Conservation (phyloP, 169 alveolate species). For the Fabrea salina region DNA sequence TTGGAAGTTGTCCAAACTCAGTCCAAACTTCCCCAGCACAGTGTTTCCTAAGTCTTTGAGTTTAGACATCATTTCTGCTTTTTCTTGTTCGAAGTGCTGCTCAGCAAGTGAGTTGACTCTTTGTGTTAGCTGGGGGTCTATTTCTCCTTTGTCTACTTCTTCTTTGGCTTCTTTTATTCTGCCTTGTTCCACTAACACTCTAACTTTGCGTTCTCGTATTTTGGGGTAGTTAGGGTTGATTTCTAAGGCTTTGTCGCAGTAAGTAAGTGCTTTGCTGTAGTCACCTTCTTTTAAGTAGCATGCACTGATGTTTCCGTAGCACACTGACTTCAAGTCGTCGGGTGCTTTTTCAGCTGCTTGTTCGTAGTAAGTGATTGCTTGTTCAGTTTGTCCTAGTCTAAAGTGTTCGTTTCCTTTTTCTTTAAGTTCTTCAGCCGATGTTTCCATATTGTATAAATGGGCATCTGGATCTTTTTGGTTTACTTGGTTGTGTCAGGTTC, state of each 20-base stretch:
- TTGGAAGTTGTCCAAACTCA: slow-evolving; percentile 91
- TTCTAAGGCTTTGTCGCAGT: slow-evolving; percentile 24
- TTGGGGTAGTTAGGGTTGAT: slow-evolving; percentile 22
- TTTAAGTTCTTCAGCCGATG: slow-evolving; percentile 10
- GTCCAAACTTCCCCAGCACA: slow-evolving; percentile 92
- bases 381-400: background rate
- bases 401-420: slow-evolving; percentile 23
- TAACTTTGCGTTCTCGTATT: slow-evolving; percentile 15
- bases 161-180: slow-evolving; percentile 40
- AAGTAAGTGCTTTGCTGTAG: background rate
- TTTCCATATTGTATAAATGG: slow-evolving; percentile 32
- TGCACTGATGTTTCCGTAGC: slow-evolving; percentile 24
- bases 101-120: slow-evolving; percentile 45
- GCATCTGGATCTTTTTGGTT: background rate
- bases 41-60: slow-evolving; percentile 92
- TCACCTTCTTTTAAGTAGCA: slow-evolving; percentile 5
- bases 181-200: slow-evolving; percentile 1
- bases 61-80: slow-evolving; percentile 92
- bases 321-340: slow-evolving; percentile 7
- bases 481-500: background rate
- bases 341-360: slow-evolving; percentile 20
- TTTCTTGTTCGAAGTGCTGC: slow-evolving; percentile 73
- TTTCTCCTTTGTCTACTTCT: slow-evolving; percentile 50
- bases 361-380: slow-evolving; percentile 11
- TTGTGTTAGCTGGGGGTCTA: slow-evolving; percentile 36